phyloP scores from a whole-genome alignment of 2,329 filamentous ascomycete species.

The Fusarium compactum region DNA sequence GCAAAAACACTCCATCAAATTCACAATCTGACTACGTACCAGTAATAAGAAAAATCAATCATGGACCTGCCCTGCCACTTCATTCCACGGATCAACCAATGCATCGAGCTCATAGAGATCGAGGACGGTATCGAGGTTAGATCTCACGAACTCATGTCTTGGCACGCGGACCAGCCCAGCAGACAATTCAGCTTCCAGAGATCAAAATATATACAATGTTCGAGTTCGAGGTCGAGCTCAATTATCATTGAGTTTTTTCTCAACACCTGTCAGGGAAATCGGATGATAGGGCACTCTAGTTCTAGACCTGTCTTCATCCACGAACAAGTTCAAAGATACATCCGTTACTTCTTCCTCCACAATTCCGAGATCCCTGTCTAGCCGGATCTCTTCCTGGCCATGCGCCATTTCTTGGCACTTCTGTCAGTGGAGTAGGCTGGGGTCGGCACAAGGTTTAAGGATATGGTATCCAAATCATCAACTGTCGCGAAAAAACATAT shows the following conservation, averaged over 20 bases:
- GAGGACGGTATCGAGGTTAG: neutral
- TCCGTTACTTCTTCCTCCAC: slow-evolving; percentile 28
- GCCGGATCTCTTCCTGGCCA: slow-evolving; percentile 37
- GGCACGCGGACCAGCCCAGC: neutral
- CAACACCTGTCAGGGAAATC: neutral
- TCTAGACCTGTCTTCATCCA: neutral
- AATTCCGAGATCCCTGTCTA: slow-evolving; percentile 41
- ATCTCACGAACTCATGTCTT: slow-evolving; percentile 20
- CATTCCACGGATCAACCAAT: neutral
- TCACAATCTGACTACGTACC: neutral
- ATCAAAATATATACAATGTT: neutral
- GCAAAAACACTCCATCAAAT: neutral
- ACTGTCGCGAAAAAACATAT: slow-evolving; percentile 5
- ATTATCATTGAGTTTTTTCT: neutral
- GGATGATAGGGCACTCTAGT: neutral
- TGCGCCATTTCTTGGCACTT: slow-evolving; percentile 45
- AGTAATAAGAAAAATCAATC: neutral
- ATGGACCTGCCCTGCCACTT: neutral
- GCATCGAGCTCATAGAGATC: neutral
- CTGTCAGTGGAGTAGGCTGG: slow-evolving; percentile 28
- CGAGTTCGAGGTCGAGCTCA: neutral
- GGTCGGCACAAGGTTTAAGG: slow-evolving; percentile 29
- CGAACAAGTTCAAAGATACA: slow-evolving; percentile 9
- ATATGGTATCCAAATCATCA: slow-evolving; percentile 18
- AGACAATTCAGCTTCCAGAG: no score